A percentile compares a stretch with the other conserved stretches of the same genome.
Conservation (phyloP, 2,329 filamentous ascomycete species). For the Diaporthe batatas region DNA sequence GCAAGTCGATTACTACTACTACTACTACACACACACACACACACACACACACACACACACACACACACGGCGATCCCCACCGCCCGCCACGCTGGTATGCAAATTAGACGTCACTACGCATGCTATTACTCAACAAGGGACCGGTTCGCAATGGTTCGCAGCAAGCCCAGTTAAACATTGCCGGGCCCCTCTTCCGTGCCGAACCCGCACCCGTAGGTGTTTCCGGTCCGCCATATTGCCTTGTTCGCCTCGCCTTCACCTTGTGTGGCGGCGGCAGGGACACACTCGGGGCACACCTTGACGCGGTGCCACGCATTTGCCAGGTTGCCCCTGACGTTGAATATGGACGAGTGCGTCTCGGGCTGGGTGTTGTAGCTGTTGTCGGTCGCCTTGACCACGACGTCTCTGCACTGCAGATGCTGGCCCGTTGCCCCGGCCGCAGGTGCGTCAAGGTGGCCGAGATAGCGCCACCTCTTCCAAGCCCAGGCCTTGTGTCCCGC, state of each 20-base stretch:
- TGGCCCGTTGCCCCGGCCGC: slow-evolving; percentile 44
- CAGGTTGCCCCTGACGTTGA: slow-evolving; percentile 74
- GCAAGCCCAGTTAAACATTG: neutral
- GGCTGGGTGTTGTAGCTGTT: slow-evolving; percentile 77
- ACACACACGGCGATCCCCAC: no score
- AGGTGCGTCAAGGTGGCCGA: slow-evolving; percentile 57
- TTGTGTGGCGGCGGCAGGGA: slow-evolving; percentile 22
- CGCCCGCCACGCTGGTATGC: no score
- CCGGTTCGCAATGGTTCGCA: neutral
- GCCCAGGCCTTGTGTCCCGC: slow-evolving; percentile 67
- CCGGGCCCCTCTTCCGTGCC: slow-evolving; percentile 43
- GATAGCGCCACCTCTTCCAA: slow-evolving; percentile 74
- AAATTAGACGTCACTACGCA: neutral
- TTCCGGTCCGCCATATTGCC: slow-evolving; percentile 49
- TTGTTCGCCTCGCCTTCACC: slow-evolving; percentile 39
- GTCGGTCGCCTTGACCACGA: slow-evolving; percentile 76
- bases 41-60: no score
- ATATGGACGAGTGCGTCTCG: slow-evolving; percentile 70
- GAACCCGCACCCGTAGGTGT: slow-evolving; percentile 48
- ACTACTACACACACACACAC: no score
- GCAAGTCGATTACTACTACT: neutral
- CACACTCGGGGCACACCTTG: slow-evolving; percentile 52
- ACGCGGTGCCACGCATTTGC: slow-evolving; percentile 77
- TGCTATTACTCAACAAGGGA: neutral
- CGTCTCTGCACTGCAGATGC: slow-evolving; percentile 58